Percentiles rank a stretch among this genome's conserved stretches.
Conservation (phyloP, 2,329 filamentous ascomycete species). For the Fusarium palustre region DNA sequence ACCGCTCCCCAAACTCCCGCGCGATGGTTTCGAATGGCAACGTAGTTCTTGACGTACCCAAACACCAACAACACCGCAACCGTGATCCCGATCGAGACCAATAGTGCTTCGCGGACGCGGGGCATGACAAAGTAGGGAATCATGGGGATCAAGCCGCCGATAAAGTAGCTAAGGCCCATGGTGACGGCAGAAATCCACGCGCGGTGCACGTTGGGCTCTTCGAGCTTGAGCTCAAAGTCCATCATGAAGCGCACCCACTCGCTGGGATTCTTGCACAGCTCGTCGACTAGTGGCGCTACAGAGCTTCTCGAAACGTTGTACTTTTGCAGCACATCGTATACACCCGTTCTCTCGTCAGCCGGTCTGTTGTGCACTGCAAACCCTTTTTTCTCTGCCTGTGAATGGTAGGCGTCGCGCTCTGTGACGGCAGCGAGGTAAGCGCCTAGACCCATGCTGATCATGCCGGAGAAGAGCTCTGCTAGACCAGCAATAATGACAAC, state of each 20-base stretch:
- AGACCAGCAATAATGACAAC: constrained; percentile 78
- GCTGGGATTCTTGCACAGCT: constrained; percentile 61
- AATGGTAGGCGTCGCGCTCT: constrained; percentile 64
- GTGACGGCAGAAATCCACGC: constrained; percentile 70
- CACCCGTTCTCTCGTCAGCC: constrained; percentile 59
- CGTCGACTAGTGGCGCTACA: constrained; percentile 60
- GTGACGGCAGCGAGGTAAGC: constrained; percentile 76
- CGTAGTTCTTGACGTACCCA: constrained; percentile 72
- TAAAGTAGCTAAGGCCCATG: constrained; percentile 75
- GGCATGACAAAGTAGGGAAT: constrained; percentile 74
- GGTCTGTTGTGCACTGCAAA: constrained; percentile 58
- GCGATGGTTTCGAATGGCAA: constrained; percentile 62
- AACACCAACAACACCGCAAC: constrained; percentile 70
- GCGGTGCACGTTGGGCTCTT: constrained; percentile 57
- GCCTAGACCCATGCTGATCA: constrained; percentile 82
- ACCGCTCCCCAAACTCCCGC: constrained; percentile 69
- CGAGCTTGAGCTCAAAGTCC: constrained; percentile 66
- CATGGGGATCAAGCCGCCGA: constrained; percentile 77
- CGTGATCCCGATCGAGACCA: constrained; percentile 70
- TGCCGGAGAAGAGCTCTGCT: constrained; percentile 79
- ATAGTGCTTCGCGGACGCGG: constrained; percentile 62
- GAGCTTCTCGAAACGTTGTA: constrained; percentile 61
- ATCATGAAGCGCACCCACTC: constrained; percentile 69
- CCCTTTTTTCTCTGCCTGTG: constrained; percentile 60
- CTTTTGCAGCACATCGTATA: constrained; percentile 63